A percentile compares a stretch with the other conserved stretches of the same genome.
phyloP scores from a whole-genome alignment of 192 early-diverging fungal genomes.

The Rhizophagus clarus region DNA sequence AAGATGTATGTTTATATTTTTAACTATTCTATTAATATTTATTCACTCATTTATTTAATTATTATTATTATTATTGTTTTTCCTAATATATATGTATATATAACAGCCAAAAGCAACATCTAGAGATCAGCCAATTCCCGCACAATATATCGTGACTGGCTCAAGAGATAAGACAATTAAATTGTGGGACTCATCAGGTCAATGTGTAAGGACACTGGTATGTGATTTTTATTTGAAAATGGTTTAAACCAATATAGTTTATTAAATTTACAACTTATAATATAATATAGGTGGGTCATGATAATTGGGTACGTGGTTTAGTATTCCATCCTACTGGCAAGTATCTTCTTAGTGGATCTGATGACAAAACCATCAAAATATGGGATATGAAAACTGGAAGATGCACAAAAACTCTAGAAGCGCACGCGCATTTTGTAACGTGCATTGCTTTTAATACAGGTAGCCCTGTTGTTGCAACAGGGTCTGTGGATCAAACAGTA shows the following conservation, averaged over 20 bases:
- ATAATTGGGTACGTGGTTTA: constrained; percentile 91
- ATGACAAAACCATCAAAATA: constrained; percentile 88
- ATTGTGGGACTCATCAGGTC: constrained; percentile 76
- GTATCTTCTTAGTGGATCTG: constrained; percentile 78
- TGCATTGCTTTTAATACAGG: constrained; percentile 72
- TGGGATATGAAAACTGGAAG: constrained; percentile 89
- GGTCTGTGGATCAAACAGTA: constrained; percentile 78
- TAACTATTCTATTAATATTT: too few relatives aligned
- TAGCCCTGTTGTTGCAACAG: constrained; percentile 79
- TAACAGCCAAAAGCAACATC: constrained; percentile 43
- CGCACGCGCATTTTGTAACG: constrained; percentile 88
- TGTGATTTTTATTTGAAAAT: constrained; percentile 7
- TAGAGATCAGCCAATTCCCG: constrained; percentile 54
- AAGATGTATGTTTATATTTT: constrained; percentile 26
- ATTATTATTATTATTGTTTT: too few relatives aligned
- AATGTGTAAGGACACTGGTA: constrained; percentile 80
- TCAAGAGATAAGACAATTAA: constrained; percentile 91
- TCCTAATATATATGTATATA: constrained; percentile 12
- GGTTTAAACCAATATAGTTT: background rate
- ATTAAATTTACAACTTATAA: background rate
- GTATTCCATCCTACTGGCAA: constrained; percentile 84
- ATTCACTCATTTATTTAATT: background rate
- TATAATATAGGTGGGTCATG: constrained; percentile 74
- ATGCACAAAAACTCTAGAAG: constrained; percentile 81
- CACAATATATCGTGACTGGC: constrained; percentile 77